Evolutionary conservation across 352 stramenopile species (phyloP).

Genomic region (Phytophthora hybrid): DNA sequence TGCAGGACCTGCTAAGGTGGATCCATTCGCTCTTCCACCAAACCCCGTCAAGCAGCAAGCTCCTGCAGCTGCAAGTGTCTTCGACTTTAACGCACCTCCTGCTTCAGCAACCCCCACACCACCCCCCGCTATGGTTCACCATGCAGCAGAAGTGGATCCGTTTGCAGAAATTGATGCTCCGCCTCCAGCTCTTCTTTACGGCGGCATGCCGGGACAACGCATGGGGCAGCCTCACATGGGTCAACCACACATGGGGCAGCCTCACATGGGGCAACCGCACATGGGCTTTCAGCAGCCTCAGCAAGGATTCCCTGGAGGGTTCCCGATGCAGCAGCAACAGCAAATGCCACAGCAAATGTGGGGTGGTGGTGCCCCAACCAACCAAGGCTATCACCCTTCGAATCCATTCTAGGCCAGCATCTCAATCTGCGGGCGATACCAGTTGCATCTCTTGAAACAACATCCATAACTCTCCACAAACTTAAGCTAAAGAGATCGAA

Average conservation of each 20-base stretch:
- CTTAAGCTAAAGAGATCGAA: slow-evolving; percentile 1
- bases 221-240: slow-evolving; percentile 16
- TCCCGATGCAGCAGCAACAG: slow-evolving; percentile 41
- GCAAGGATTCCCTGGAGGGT: slow-evolving; percentile 32
- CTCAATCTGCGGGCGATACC: background rate
- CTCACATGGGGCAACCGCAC: slow-evolving; percentile 24
- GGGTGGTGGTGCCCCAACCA: slow-evolving; percentile 26
- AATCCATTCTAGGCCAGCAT: slow-evolving; percentile 35
- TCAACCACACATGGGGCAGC: slow-evolving; percentile 21
- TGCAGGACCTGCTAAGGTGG: slow-evolving; percentile 16
- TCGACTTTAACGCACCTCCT: slow-evolving; percentile 48
- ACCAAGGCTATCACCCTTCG: slow-evolving; percentile 40
- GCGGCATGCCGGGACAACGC: slow-evolving; percentile 30
- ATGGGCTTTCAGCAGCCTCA: slow-evolving; percentile 33
- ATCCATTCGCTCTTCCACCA: slow-evolving; percentile 57
- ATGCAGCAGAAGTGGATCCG: slow-evolving; percentile 49
- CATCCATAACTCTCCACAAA: slow-evolving; percentile 15
- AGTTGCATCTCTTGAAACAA: slow-evolving; percentile 24
- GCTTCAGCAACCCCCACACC: slow-evolving; percentile 10
- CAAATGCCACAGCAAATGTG: slow-evolving; percentile 56
- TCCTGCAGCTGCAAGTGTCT: slow-evolving; percentile 30
- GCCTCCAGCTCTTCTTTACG: slow-evolving; percentile 38
- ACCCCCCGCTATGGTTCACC: slow-evolving; percentile 20
- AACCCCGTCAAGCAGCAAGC: slow-evolving; percentile 57
- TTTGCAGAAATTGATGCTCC: slow-evolving; percentile 56